Percentiles rank a stretch among this genome's conserved stretches.
phyloP scores from a whole-genome alignment of 2,329 filamentous ascomycete species.

The Salinomyces thailandicus region DNA sequence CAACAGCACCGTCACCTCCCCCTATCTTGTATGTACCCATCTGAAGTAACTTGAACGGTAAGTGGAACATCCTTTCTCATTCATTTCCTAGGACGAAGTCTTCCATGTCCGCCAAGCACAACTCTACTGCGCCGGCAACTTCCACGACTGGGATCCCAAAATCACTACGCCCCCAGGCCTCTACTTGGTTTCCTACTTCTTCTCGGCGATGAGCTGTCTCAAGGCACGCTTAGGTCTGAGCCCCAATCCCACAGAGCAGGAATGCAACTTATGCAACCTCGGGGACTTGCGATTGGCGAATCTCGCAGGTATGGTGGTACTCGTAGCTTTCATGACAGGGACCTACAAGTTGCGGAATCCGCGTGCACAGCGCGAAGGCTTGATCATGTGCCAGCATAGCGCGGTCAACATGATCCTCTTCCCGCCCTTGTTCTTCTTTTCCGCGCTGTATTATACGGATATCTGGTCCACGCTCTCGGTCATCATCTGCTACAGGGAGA shows the following conservation, averaged over 20 bases:
- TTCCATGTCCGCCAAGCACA: slow-evolving; percentile 90
- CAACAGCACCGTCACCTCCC: slow-evolving; percentile 41
- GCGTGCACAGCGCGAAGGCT: slow-evolving; percentile 5
- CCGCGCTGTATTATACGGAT: slow-evolving; percentile 89
- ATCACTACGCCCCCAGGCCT: slow-evolving; percentile 93
- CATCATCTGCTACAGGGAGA: slow-evolving; percentile 53
- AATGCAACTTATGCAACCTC: slow-evolving; percentile 28
- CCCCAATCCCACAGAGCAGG: not conserved
- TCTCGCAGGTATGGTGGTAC: slow-evolving; percentile 26
- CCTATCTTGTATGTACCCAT: slow-evolving; percentile 44
- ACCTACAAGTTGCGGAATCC: slow-evolving; percentile 16
- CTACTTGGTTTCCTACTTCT: slow-evolving; percentile 33
- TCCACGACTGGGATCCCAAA: slow-evolving; percentile 81
- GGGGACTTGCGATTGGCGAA: slow-evolving; percentile 31
- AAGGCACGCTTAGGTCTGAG: slow-evolving; percentile 16
- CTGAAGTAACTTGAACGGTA: slow-evolving; percentile 9
- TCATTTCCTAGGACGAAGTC: slow-evolving; percentile 56
- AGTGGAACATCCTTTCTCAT: slow-evolving; percentile 15
- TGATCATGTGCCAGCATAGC: slow-evolving; percentile 39
- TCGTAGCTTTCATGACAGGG: slow-evolving; percentile 21
- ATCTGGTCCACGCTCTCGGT: slow-evolving; percentile 70
- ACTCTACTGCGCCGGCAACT: slow-evolving; percentile 67
- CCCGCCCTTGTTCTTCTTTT: slow-evolving; percentile 91
- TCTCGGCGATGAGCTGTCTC: not conserved
- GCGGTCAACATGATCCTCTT: slow-evolving; percentile 76